Conservation (phyloP, 2,329 filamentous ascomycete genomes). For the Dactylella cylindrospora region DNA sequence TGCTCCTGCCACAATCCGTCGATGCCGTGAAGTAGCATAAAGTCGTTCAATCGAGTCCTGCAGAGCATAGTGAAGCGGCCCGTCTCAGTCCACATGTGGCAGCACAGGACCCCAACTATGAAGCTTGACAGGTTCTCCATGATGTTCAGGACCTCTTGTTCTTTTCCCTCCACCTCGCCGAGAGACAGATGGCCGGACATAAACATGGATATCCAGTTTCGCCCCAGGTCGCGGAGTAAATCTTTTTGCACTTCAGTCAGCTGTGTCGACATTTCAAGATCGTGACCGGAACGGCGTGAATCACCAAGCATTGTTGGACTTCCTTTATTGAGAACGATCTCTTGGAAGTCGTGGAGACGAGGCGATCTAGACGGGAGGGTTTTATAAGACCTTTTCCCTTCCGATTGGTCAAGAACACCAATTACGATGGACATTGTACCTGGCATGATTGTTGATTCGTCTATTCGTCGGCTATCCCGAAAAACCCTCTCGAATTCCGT, state of each 20-base stretch:
- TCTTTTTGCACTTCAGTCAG: constrained; percentile 45
- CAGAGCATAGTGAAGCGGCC: constrained; percentile 42
- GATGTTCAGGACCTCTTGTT: constrained; percentile 34
- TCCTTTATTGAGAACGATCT: constrained; percentile 43
- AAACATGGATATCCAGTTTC: constrained; percentile 44
- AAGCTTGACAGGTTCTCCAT: constrained; percentile 42
- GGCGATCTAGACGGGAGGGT: constrained; percentile 40
- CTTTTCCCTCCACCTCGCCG: constrained; percentile 27
- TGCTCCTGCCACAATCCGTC: constrained; percentile 43
- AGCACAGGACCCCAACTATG: constrained; percentile 33
- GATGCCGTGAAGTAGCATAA: constrained; percentile 41
- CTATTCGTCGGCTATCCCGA: constrained; percentile 43
- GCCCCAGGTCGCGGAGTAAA: constrained; percentile 41
- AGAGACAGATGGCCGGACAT: constrained; percentile 36
- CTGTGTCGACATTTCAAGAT: constrained; percentile 40
- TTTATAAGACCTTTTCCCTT: constrained; percentile 43
- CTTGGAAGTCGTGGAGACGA: constrained; percentile 39
- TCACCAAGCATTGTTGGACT: constrained; percentile 44
- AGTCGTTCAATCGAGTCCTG: constrained; percentile 39
- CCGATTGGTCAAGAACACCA: constrained; percentile 44
- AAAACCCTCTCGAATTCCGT: constrained; percentile 42
- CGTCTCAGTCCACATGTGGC: constrained; percentile 43
- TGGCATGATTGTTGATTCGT: constrained; percentile 42
- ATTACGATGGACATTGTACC: constrained; percentile 45
- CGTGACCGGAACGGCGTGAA: constrained; percentile 39